Percentiles rank a stretch among this genome's conserved stretches.
Conservation (phyloP, 116 monocot species). For the Posidonia oceanica region DNA sequence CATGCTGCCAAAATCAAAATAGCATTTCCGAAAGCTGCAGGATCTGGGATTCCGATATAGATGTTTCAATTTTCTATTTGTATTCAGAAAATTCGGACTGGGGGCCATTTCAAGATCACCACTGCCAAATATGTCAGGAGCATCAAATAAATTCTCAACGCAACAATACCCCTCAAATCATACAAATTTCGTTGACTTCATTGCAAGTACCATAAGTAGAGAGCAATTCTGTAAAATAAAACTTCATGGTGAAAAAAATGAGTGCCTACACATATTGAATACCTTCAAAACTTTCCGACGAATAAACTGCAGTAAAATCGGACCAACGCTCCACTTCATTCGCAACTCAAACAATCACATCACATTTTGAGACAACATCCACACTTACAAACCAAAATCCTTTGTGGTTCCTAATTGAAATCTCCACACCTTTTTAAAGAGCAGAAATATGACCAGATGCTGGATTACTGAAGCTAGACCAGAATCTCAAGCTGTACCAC, state of each 20-base stretch:
- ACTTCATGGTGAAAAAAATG: background rate
- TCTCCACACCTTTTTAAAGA: background rate
- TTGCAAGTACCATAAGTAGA: background rate
- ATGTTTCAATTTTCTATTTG: no score
- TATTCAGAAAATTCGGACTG: no score
- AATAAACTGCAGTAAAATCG: background rate
- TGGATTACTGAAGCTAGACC: background rate
- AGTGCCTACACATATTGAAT: background rate
- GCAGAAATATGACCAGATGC: background rate
- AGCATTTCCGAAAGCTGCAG: no score
- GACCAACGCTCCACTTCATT: constrained; percentile 3
- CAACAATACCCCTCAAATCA: background rate
- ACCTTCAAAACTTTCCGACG: constrained; percentile 1
- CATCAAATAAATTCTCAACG: no score
- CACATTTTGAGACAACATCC: background rate
- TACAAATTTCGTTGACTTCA: background rate
- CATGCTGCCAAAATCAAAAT: no score
- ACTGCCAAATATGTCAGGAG: no score
- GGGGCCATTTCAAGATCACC: no score
- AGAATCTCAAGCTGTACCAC: background rate
- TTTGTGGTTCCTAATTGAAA: no score
- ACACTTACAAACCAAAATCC: background rate
- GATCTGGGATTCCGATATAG: no score
- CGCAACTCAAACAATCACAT: background rate
- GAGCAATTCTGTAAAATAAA: background rate